A percentile compares a stretch with the other conserved stretches of the same genome.
Conservation (phyloP, 768 basidiomycete genomes). For the Mycena galericulata region DNA sequence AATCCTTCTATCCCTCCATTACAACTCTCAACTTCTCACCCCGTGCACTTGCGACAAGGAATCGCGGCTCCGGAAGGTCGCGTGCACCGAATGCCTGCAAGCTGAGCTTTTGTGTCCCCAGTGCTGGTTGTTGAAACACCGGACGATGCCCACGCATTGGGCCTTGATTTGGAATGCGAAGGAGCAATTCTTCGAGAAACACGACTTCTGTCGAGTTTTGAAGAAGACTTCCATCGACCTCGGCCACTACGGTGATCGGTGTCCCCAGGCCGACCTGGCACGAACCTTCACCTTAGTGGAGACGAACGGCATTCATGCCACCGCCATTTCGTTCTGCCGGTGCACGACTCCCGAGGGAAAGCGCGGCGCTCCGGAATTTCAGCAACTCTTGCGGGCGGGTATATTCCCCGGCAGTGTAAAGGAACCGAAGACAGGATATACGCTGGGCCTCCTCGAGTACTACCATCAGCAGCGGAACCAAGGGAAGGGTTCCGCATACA, state of each 20-base stretch:
- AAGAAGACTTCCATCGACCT: not conserved
- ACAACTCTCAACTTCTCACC: not conserved
- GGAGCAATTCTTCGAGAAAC: conserved; percentile 4
- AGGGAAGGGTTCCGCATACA: conserved; percentile 18
- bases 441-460: conserved; percentile 15
- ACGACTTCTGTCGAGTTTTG: conserved; percentile 14
- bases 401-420: conserved; percentile 24
- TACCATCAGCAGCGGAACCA: conserved; percentile 15
- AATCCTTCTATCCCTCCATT: conserved; percentile 1
- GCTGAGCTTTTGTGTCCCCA: conserved; percentile 15
- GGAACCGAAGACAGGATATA: conserved; percentile 27
- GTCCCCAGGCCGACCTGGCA: conserved; percentile 1
- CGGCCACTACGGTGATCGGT: conserved; percentile 6
- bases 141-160: conserved; percentile 16
- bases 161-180: conserved; percentile 13
- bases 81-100: conserved; percentile 15
- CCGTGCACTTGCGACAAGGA: conserved; percentile 1
- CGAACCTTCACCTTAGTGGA: conserved; percentile 18
- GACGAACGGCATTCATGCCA: conserved; percentile 29
- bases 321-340: conserved; percentile 18
- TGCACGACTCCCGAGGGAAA: not conserved
- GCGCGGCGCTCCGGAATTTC: not conserved
- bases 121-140: conserved; percentile 21
- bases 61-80: not conserved
- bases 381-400: conserved; percentile 20